phyloP scores from a whole-genome alignment of 2,329 filamentous ascomycete species.

The Xylariomycetidae sp. region DNA sequence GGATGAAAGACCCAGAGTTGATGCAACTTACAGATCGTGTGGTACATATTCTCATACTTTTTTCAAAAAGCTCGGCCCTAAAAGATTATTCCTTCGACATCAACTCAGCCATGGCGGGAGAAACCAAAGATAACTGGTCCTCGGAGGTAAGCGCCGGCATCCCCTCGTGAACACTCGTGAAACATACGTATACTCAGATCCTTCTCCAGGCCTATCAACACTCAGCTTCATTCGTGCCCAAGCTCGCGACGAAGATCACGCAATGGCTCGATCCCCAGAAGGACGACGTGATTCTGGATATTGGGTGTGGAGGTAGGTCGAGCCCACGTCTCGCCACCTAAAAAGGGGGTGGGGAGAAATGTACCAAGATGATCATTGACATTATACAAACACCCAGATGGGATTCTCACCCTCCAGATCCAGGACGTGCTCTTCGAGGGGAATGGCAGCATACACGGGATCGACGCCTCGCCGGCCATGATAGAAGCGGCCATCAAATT shows the following conservation, averaged over 20 bases:
- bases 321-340: no score
- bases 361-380: background rate
- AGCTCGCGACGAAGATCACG: conserved; percentile 54
- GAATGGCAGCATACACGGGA: conserved; percentile 46
- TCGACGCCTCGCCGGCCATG: conserved; percentile 57
- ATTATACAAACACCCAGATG: conserved; percentile 39
- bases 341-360: background rate
- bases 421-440: conserved; percentile 41
- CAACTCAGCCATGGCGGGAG: conserved; percentile 15
- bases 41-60: no score
- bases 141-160: conserved; percentile 30
- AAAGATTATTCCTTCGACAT: no score
- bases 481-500: conserved; percentile 47
- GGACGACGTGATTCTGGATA: conserved; percentile 55
- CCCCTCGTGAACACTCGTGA: no score
- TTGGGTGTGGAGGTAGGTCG: conserved; percentile 57
- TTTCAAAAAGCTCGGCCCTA: no score
- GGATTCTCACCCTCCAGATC: conserved; percentile 53
- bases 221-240: conserved; percentile 60
- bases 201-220: conserved; percentile 49
- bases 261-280: conserved; percentile 54
- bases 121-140: conserved; percentile 34
- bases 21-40: no score
- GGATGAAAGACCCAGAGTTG: no score
- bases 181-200: no score